phyloP scores from a whole-genome alignment of 805 yeast genomes.

The Blastobotrys parvus region DNA sequence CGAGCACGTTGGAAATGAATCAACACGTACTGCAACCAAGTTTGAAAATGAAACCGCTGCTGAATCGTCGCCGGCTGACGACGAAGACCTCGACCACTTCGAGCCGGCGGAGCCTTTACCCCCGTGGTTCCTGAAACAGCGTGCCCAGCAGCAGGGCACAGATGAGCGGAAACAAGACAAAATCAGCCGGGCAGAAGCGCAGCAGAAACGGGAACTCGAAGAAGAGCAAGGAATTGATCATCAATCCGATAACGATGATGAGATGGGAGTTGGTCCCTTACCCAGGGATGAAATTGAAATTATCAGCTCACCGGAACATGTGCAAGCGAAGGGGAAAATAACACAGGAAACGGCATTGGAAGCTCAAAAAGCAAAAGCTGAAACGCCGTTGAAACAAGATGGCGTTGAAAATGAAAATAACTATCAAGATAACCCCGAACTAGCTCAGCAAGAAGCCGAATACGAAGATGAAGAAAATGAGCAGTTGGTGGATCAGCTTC shows the following conservation, averaged over 20 bases:
- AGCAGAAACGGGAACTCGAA: not conserved
- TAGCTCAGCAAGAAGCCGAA: slow-evolving; percentile 25
- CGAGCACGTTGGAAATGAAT: no score
- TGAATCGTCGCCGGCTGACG: no score
- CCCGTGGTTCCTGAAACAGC: slow-evolving; percentile 1
- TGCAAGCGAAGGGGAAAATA: not conserved
- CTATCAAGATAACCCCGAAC: slow-evolving; percentile 10
- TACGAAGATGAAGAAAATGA: slow-evolving; percentile 62
- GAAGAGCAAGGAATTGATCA: no score
- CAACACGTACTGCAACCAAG: no score
- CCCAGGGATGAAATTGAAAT: no score
- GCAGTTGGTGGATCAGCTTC: slow-evolving; percentile 50
- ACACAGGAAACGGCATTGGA: not conserved
- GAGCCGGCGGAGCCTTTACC: not conserved
- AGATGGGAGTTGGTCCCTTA: no score
- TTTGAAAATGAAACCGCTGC: not conserved
- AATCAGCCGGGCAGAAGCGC: not conserved
- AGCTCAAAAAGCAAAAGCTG: not conserved
- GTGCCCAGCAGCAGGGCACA: not conserved
- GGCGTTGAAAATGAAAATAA: slow-evolving; percentile 10
- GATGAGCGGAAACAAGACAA: not conserved
- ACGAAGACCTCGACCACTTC: no score
- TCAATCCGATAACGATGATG: no score
- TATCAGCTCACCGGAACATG: no score
- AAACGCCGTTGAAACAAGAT: not conserved